phyloP scores from a whole-genome alignment of 176 grass and related monocot genomes.

The Metroxylon sagu region DNA sequence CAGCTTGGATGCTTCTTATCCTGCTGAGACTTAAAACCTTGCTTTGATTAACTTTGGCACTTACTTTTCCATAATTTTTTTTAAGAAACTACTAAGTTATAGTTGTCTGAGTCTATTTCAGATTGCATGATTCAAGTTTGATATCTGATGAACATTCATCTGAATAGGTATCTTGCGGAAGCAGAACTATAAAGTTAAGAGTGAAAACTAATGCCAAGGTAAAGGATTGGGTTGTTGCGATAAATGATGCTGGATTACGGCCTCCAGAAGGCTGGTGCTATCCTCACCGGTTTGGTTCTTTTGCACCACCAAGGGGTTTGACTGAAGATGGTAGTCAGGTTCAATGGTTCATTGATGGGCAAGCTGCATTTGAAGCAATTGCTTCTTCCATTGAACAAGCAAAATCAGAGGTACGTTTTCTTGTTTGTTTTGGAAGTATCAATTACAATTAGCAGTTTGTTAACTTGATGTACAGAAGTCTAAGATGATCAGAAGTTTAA shows the following conservation, averaged over 20 bases:
- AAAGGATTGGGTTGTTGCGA: constrained; percentile 65
- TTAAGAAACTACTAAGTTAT: too few species aligned
- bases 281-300: constrained; percentile 67
- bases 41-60: too few species aligned
- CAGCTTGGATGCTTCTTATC: too few species aligned
- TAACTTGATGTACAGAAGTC: constrained; percentile 1
- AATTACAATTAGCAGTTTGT: not conserved
- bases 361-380: constrained; percentile 69
- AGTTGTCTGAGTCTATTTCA: too few species aligned
- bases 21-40: too few species aligned
- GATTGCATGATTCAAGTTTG: too few species aligned
- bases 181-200: constrained; percentile 45
- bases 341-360: constrained; percentile 84
- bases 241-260: constrained; percentile 57
- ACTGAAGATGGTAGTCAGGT: constrained; percentile 54
- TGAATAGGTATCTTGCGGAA: constrained; percentile 60
- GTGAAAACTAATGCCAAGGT: constrained; percentile 50
- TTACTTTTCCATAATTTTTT: too few species aligned
- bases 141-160: not conserved
- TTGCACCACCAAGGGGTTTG: constrained; percentile 75
- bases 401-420: constrained; percentile 63
- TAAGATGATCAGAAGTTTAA: constrained; percentile 20
- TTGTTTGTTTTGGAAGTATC: not conserved
- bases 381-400: constrained; percentile 70
- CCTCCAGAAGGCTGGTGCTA: constrained; percentile 65